Conservation (phyloP, 2,329 filamentous ascomycete genomes). For the Gliomastix tumulicola region DNA sequence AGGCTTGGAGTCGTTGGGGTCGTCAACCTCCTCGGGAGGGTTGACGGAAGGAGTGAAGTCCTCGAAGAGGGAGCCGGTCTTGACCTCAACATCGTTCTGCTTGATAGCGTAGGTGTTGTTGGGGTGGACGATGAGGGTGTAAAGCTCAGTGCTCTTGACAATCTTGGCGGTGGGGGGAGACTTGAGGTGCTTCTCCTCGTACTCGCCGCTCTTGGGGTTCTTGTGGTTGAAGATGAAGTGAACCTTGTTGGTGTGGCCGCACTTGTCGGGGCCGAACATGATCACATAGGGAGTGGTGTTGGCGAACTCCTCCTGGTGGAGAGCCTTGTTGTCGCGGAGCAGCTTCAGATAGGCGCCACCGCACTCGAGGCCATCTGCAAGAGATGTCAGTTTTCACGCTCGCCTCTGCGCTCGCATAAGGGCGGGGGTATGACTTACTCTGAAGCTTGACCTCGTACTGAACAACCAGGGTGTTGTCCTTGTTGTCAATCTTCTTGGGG, state of each 20-base stretch:
- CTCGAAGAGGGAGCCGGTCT: constrained; percentile 86
- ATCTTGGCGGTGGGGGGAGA: constrained; percentile 79
- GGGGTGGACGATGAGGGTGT: constrained; percentile 92
- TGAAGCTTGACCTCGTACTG: constrained; percentile 99
- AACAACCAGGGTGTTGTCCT: constrained; percentile 92
- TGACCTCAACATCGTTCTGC: constrained; percentile 83
- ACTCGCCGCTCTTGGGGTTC: constrained; percentile 99
- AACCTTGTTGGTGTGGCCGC: constrained; percentile 97
- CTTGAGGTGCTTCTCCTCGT: constrained; percentile 98
- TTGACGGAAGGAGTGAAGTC: constrained; percentile 94
- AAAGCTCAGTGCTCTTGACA: constrained; percentile 86
- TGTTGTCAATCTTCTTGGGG: constrained; percentile 92
- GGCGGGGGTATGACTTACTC: constrained; percentile 51
- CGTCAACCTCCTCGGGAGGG: constrained; percentile 90
- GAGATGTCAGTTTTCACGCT: neutral
- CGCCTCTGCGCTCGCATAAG: constrained; percentile 1
- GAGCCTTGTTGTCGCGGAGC: constrained; percentile 92
- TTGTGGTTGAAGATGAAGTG: constrained; percentile 99
- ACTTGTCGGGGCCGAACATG: constrained; percentile 99
- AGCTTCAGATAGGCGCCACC: constrained; percentile 99
- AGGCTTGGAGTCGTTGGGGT: constrained; percentile 88
- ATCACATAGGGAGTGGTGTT: constrained; percentile 97
- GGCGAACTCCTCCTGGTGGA: constrained; percentile 95
- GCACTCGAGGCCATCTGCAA: constrained; percentile 82
- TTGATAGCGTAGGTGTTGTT: constrained; percentile 93